Evolutionary conservation across 208 protist species (phyloP), one percentile per base, ranked within the genome.

Genomic region (Trypanosoma melophagium): DNA sequence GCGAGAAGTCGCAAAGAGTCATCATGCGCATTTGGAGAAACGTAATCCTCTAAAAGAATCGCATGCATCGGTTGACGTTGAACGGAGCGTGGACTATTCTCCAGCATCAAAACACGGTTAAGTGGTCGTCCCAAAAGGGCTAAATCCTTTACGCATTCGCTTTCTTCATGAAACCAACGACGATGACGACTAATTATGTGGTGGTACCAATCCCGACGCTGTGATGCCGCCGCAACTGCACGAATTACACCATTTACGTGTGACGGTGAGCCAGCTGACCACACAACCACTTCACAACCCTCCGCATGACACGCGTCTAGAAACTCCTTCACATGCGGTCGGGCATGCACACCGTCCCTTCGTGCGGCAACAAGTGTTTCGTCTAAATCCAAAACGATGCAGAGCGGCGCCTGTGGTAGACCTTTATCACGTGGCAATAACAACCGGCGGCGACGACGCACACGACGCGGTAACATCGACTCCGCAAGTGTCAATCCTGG

Each of bases 71-170:
- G 80, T 47, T 96, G 87, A 45, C 55, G 55, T 2, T 77, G 45
- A 14, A 93, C 77, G 10, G 87, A 90, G 1, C 80, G 64, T 13
- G 91, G 88, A 66, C 80, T 94, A 67, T 96, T 96, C 63, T 94
- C 88, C n/a, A 96, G 31, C 54, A 94, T 55, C 17, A 94, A 16
- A 7, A 92, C 69, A 13, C 80, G 79, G 9, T 80, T 65, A 28
- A 89, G 14, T 5, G 70, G 71, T 7, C 88, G 73, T 13, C 82
- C 85, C 1, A 96, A 78, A 2, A 70, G 62, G 0, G 66, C 65
- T 3, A 94, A 50, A 56, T 96, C 88, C 67, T 96, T 94, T 19
- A 87, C 80, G 5, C 66, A 68, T 24, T 78, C 66, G 44, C 50
- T 47, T 14, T 68, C 76, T 21, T 60, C 72, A 12, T 31, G 44